Evolutionary conservation across 495 filamentous ascomycete genomes (phyloP).

Genomic region (Hypomontagnella monticulosa): DNA sequence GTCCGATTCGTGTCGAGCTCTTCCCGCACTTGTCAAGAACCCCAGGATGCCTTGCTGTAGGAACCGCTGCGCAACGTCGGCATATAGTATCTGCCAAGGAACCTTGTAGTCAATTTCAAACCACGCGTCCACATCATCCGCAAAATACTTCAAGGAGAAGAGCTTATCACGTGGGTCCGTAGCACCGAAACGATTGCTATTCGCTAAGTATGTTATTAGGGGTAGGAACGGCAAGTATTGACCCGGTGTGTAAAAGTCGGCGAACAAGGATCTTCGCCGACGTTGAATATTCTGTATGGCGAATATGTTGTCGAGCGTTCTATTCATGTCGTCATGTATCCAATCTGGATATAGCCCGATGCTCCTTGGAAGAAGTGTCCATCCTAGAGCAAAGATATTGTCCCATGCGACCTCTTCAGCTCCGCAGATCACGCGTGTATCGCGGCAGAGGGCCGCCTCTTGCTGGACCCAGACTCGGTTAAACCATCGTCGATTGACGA

Average conservation of each 20-base stretch:
- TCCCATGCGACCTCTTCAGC: conserved; percentile 24
- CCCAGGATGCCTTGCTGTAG: conserved; percentile 21
- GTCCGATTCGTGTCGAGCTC: conserved; percentile 6
- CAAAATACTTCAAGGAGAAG: conserved; percentile 20
- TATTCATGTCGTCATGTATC: conserved; percentile 10
- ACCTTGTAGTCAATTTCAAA: conserved; percentile 32
- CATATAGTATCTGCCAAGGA: conserved; percentile 30
- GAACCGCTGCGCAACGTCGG: conserved; percentile 30
- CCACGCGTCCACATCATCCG: conserved; percentile 19
- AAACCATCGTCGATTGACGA: conserved; percentile 38
- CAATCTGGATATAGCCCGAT: conserved; percentile 31
- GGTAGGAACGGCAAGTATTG: too few relatives aligned
- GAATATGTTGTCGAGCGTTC: conserved; percentile 29
- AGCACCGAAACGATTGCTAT: conserved; percentile 16
- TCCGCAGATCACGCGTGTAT: conserved; percentile 26
- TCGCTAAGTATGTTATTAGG: too few relatives aligned
- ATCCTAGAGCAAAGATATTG: conserved; percentile 29
- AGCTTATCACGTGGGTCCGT: conserved; percentile 30
- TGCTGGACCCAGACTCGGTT: conserved; percentile 42
- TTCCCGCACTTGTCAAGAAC: conserved; percentile 27
- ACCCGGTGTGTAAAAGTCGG: neutral
- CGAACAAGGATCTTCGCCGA: conserved; percentile 9
- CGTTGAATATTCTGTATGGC: conserved; percentile 29
- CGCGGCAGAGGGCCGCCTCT: conserved; percentile 33
- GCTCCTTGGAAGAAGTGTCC: conserved; percentile 22